Base-by-base conservation (phyloP, 2,329 filamentous ascomycete genomes). In the Cercospora sp. region DNA sequence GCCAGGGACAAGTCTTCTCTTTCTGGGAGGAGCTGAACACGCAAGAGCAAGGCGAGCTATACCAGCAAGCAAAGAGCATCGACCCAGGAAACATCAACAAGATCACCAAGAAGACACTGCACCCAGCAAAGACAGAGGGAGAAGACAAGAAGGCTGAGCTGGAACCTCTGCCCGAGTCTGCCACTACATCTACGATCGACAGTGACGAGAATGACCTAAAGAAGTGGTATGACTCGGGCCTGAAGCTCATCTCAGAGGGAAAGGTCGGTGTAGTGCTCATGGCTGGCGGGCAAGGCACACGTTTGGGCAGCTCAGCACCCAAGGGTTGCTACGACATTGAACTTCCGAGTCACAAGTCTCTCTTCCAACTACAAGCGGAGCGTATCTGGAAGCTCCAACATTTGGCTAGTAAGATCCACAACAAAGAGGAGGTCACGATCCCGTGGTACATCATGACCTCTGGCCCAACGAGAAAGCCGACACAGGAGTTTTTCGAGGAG, bases 371-470 rank as follows among this genome's bases (percentile, higher is more conserved):
- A 75, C 95, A 99, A 82, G 95, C 91, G 55, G 94, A 99, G 87
- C 87, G 95, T 64, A 98, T 99, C 78, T 86, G 86, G 76, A 96
- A 93, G 83, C 83, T 96, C 8, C 91, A 98, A 82, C 82, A 89
- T 75, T 84, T 98, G 72, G 94, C 94, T 53, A 86, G 89, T 74
- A 89, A 91, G 80, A 88, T 90, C 78, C 84, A 87, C 64, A 86
- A 86, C 67, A 85, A 86, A 72, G 83, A 82, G 69, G 83, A 83
- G 60, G 88, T 88, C 53, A 84, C 90, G 33, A 89, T 98, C 51
- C 95, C 95, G 12, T 99, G 95, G 95, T 99, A 99, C 82, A 93
- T 99, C 81, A 99, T 99, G 95, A 99, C 95, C 76, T 97, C 93
- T 76, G 95, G 95, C 4, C 95, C 95, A 57, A 99, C 95, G 7